Conservation (phyloP, 2,329 filamentous ascomycete species). For the Madurella mycetomatis region DNA sequence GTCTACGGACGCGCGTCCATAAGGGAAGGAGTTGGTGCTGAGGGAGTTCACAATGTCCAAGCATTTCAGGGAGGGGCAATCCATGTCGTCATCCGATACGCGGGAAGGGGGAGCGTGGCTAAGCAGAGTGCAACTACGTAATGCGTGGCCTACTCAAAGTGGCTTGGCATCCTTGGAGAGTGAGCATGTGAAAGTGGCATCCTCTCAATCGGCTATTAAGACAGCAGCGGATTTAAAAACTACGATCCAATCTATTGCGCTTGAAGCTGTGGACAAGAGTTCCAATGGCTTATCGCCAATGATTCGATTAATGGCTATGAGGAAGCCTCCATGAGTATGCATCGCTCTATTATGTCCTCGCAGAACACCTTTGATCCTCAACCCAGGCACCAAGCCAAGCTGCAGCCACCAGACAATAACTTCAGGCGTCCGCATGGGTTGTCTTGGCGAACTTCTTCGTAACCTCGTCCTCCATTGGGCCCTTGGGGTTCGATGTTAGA, state of each 20-base stretch:
- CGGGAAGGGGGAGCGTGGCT: neutral
- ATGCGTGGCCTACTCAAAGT: neutral
- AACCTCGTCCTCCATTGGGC: conserved; percentile 56
- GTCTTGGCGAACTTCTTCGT: conserved; percentile 58
- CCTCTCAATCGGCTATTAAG: too few relatives aligned
- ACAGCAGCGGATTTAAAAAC: too few relatives aligned
- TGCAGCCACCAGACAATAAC: neutral
- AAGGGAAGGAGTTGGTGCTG: neutral
- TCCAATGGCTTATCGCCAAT: too few relatives aligned
- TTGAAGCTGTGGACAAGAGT: too few relatives aligned
- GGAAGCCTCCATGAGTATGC: too few relatives aligned
- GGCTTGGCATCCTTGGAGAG: too few relatives aligned
- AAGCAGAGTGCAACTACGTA: neutral
- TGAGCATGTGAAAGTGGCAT: too few relatives aligned
- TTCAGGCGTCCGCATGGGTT: conserved; percentile 15
- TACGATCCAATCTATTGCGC: too few relatives aligned
- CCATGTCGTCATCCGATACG: neutral
- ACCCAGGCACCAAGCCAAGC: too few relatives aligned
- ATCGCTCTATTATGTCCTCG: too few relatives aligned
- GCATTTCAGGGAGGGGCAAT: neutral
- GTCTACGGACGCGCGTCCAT: neutral
- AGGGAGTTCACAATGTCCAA: neutral
- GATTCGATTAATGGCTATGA: too few relatives aligned
- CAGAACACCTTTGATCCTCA: too few relatives aligned
- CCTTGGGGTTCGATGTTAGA: conserved; percentile 62